Evolutionary conservation across 331 rosid genomes (phyloP), one percentile per base, ranked within the genome.

Genomic region (Acacia pycnantha): DNA sequence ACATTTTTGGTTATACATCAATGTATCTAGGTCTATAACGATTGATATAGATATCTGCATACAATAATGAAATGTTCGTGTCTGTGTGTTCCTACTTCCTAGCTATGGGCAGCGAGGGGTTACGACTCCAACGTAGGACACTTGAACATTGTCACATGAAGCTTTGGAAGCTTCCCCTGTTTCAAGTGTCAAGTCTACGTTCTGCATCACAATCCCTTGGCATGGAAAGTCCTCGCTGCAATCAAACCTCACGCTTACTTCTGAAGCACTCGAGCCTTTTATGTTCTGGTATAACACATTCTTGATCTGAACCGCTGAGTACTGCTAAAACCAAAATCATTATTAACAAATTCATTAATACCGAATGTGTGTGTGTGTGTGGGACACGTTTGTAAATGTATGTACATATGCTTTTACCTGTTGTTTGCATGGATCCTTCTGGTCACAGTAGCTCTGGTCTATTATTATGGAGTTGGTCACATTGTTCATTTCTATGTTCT

Each of bases 201-300:
- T 84, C 48, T 88, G 80, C 83, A 91, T 31, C 16, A 59, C 83
- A 79, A 93, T 81, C 50, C 82, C 89, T 9, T 86, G 35, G 76
- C 97, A 93, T 48, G 89, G 88, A 82, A 77, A 73, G 46, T 75
- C 84, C 50, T 76, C 29, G 59, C 97, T 93, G 79, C 97, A 93
- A 29, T 88, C 85, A 11, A 93, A 86, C 21, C 43, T 84, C 82
- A 91, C 84, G 10, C 94, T 93, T 5, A 89, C 68, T 1, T 85
- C 73, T 1, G 92, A 82, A 81, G 87, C 87, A 83, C 97, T 91
- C 29, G 87, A 82, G 1, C 97, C 97, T 37, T 22, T 80, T 35
- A 91, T 93, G 86, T 91, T 90, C 73, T 84, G 76, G 89, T 86
- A 93, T 84, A 84, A 11, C 68, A 93, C 97, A 71, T 91, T 82